A percentile compares a stretch with the other conserved stretches of the same genome.
Evolutionary conservation across 2,329 filamentous ascomycete species (phyloP).

Genomic region (Apiospora marii): DNA sequence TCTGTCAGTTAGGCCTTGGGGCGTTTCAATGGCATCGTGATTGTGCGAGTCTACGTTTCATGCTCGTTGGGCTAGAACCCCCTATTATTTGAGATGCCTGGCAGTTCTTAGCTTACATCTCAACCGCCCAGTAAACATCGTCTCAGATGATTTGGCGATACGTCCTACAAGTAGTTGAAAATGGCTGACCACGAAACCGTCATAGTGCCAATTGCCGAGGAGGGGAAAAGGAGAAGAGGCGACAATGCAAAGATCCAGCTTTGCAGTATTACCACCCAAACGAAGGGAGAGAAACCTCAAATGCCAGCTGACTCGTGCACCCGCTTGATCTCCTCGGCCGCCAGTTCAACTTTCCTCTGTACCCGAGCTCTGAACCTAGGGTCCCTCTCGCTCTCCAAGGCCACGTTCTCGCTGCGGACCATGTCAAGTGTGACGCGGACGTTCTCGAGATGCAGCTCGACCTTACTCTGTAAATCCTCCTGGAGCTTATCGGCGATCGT

Average conservation of each 20-base stretch:
- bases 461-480: conserved; percentile 29
- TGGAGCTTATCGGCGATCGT: conserved; percentile 32
- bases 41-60: neutral
- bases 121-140: too few relatives aligned
- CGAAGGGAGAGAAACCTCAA: neutral
- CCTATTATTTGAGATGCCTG: too few relatives aligned
- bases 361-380: conserved; percentile 45
- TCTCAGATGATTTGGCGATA: too few relatives aligned
- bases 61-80: too few relatives aligned
- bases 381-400: conserved; percentile 46
- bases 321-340: neutral
- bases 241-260: neutral
- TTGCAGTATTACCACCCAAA: neutral
- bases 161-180: too few relatives aligned
- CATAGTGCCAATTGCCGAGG: neutral
- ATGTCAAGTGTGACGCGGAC: conserved; percentile 45
- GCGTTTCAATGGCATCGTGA: neutral
- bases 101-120: too few relatives aligned
- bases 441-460: conserved; percentile 36
- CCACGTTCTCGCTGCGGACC: conserved; percentile 47
- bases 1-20: too few relatives aligned
- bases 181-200: neutral
- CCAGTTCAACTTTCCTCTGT: conserved; percentile 26
- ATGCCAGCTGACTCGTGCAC: neutral
- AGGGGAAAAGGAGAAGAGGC: neutral